A percentile compares a stretch with the other conserved stretches of the same genome.
These are phyloP conservation scores for Apiotrichum siamense DNA, from an alignment of 1,284 basidiomycete genomes.

Conservation along the genomic window DNA sequence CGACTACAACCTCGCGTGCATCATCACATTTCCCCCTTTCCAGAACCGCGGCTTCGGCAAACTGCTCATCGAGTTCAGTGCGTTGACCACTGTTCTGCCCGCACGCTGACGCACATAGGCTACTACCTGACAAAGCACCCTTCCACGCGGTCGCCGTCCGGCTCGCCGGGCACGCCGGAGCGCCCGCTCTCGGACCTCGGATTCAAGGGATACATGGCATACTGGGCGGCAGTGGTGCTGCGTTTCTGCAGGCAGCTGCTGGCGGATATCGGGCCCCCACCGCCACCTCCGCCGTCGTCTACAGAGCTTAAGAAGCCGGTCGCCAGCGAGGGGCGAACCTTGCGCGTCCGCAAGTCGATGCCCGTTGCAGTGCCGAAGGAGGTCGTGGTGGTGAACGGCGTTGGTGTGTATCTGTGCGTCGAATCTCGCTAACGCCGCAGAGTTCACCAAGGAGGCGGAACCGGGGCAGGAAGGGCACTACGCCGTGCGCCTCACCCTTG, in stretches of 20 bases:
- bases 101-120: slow-evolving; percentile 51
- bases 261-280: slow-evolving; percentile 1
- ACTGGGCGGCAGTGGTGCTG: slow-evolving; percentile 80
- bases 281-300: too few relatives aligned
- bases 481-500: slow-evolving; percentile 59
- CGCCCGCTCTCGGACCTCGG: slow-evolving; percentile 91
- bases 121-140: slow-evolving; percentile 75
- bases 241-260: slow-evolving; percentile 65
- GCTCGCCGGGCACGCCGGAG: slow-evolving; percentile 84
- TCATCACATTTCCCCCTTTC: slow-evolving; percentile 89
- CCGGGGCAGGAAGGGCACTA: slow-evolving; percentile 22
- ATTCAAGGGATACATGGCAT: slow-evolving; percentile 80
- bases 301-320: neutral
- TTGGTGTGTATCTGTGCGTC: slow-evolving; percentile 18
- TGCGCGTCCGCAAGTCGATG: slow-evolving; percentile 16
- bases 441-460: slow-evolving; percentile 3
- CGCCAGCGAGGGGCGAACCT: slow-evolving; percentile 11
- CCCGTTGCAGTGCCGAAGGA: slow-evolving; percentile 4
- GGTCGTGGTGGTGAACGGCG: slow-evolving; percentile 16
- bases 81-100: neutral
- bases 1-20: slow-evolving; percentile 95
- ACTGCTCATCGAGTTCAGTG: slow-evolving; percentile 97
- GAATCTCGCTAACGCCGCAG: neutral
- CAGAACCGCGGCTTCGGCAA: slow-evolving; percentile 88
- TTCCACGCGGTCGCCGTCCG: slow-evolving; percentile 47